A percentile compares a stretch with the other conserved stretches of the same genome.
These are phyloP conservation scores for Brachypodium distachyon DNA, from an alignment of 202 grass and related monocot species.

Conservation along the genomic window DNA sequence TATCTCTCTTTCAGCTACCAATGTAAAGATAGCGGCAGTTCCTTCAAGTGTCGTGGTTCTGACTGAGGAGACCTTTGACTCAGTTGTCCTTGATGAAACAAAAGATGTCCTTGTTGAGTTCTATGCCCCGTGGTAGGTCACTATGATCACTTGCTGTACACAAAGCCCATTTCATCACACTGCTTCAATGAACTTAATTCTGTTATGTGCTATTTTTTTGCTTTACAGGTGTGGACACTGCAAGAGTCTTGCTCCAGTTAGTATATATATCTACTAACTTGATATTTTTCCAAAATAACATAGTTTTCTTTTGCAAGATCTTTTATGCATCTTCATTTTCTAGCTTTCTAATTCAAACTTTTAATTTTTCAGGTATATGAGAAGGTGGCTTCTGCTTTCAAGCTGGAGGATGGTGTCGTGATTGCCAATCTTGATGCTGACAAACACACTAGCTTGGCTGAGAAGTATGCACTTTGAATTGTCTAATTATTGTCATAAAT, in stretches of 20 bases:
- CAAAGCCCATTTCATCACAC: background rate
- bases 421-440: slow-evolving; percentile 98
- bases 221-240: slow-evolving; percentile 89
- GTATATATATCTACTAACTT: slow-evolving; percentile 22
- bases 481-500: background rate
- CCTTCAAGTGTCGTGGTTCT: slow-evolving; percentile 83
- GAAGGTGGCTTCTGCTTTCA: slow-evolving; percentile 70
- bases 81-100: slow-evolving; percentile 83
- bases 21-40: slow-evolving; percentile 72
- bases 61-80: slow-evolving; percentile 60
- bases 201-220: slow-evolving; percentile 11
- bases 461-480: slow-evolving; percentile 57
- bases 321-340: background rate
- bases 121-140: slow-evolving; percentile 92
- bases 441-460: slow-evolving; percentile 70
- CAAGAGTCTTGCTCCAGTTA: slow-evolving; percentile 96
- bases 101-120: slow-evolving; percentile 99
- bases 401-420: slow-evolving; percentile 60
- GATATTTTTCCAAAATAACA: slow-evolving; percentile 1
- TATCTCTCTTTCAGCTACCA: slow-evolving; percentile 54
- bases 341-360: slow-evolving; percentile 15
- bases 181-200: background rate
- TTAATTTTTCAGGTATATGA: slow-evolving; percentile 65
- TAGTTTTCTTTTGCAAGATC: background rate
- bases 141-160: background rate